These are phyloP conservation scores for Domatiomyces globalis DNA, from an alignment of 2,329 filamentous ascomycete genomes.

Conservation along the genomic window DNA sequence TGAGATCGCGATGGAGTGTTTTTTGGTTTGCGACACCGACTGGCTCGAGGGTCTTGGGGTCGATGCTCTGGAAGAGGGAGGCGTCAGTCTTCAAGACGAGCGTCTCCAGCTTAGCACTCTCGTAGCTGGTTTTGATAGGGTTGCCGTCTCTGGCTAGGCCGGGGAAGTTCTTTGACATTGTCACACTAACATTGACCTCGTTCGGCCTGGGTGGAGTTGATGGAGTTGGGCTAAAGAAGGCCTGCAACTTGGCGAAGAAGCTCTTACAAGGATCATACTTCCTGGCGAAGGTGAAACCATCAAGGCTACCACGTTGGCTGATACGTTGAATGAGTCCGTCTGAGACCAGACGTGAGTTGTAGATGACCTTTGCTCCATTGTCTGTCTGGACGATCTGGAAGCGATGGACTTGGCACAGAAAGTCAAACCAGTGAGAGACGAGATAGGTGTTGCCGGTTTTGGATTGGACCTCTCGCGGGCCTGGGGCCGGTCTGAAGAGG, in stretches of 20 bases:
- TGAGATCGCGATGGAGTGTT: conserved; percentile 52
- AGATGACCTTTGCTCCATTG: conserved; percentile 36
- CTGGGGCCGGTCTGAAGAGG: conserved; percentile 62
- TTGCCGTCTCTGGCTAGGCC: conserved; percentile 30
- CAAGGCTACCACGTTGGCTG: conserved; percentile 43
- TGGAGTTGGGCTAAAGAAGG: conserved; percentile 35
- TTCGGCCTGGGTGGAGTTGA: conserved; percentile 15
- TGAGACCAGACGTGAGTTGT: conserved; percentile 56
- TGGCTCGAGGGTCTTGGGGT: conserved; percentile 59
- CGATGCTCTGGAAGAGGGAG: conserved; percentile 44
- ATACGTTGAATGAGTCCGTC: conserved; percentile 50
- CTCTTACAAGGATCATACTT: conserved; percentile 60
- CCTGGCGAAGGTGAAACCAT: conserved; percentile 53
- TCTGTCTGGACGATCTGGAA: conserved; percentile 46
- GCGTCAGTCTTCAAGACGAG: conserved; percentile 50
- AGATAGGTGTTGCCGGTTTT: conserved; percentile 43
- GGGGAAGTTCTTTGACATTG: conserved; percentile 50
- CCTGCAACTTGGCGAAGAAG: conserved; percentile 58
- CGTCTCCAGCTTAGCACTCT: conserved; percentile 27
- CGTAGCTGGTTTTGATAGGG: conserved; percentile 7
- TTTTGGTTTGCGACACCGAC: conserved; percentile 48
- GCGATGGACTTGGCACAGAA: conserved; percentile 50
- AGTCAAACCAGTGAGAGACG: conserved; percentile 69
- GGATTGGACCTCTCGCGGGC: conserved; percentile 48
- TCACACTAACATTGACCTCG: conserved; percentile 50